Evolutionary conservation across 139 green algal species (phyloP).

Genomic region (Asterochloris erici): DNA sequence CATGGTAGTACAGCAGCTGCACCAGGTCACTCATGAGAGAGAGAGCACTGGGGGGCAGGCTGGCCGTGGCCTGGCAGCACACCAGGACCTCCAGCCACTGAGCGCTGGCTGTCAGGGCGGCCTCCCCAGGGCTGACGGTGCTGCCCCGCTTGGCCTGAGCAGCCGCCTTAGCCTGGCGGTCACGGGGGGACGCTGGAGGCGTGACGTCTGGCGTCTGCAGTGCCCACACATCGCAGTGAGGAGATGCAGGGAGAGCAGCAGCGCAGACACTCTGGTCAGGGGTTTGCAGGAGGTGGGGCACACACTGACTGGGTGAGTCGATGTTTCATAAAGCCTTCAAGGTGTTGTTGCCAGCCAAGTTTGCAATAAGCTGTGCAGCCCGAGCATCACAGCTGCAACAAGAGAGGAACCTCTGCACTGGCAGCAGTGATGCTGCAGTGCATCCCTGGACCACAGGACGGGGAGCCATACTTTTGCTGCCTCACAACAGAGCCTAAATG

Average conservation of each 20-base stretch:
- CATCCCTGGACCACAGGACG: no score
- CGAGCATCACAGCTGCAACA: no score
- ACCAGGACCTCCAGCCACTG: slow-evolving; percentile 15
- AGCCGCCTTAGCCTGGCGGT: not conserved
- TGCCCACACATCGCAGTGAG: not conserved
- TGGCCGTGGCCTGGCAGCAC: not conserved
- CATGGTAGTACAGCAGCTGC: slow-evolving; percentile 25
- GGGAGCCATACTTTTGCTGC: no score
- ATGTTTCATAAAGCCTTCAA: no score
- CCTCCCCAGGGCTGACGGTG: not conserved
- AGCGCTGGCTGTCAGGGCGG: not conserved
- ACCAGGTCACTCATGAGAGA: slow-evolving; percentile 9
- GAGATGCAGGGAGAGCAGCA: not conserved
- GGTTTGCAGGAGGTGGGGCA: no score
- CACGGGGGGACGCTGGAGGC: not conserved
- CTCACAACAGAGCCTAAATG: no score
- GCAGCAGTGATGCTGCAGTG: no score
- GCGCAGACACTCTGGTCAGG: no score
- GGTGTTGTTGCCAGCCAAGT: not conserved
- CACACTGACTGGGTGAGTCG: no score
- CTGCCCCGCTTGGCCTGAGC: not conserved
- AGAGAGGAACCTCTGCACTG: no score
- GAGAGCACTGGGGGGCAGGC: not conserved
- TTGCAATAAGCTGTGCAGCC: no score
- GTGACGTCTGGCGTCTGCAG: slow-evolving; percentile 8